A percentile compares a stretch with the other conserved stretches of the same genome.
These are phyloP conservation scores for Hypoxylon perforatum DNA, from an alignment of 495 filamentous ascomycete species.

Conservation along the genomic window DNA sequence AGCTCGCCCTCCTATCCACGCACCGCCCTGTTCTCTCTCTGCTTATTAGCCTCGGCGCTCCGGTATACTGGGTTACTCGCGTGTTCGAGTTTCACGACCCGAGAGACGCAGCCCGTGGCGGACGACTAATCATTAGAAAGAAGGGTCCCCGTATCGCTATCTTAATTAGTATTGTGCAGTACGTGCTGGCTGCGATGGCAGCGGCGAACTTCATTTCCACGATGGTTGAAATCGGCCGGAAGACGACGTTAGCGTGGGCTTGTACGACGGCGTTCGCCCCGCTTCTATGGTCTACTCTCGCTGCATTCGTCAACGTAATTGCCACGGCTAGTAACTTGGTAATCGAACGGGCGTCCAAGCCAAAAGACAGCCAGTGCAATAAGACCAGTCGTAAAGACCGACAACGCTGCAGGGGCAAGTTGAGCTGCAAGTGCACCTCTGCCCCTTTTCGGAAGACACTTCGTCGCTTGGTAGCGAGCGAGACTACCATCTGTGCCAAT, in stretches of 20 bases:
- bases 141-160: not conserved
- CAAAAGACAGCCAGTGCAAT: not conserved
- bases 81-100: not conserved
- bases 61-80: not conserved
- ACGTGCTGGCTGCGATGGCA: not conserved
- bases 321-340: not conserved
- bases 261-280: not conserved
- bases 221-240: not conserved
- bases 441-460: not conserved
- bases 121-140: not conserved
- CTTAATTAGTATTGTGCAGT: not conserved
- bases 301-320: not conserved
- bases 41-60: not conserved
- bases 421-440: not conserved
- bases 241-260: not conserved
- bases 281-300: not conserved
- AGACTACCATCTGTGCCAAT: not conserved
- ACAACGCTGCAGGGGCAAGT: not conserved
- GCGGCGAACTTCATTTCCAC: not conserved
- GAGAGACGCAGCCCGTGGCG: not conserved
- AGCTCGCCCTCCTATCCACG: not conserved
- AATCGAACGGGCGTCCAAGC: not conserved
- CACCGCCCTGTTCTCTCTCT: not conserved
- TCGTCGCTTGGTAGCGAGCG: not conserved
- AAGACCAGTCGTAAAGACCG: not conserved